Conservation (phyloP, 257 asterid genomes). For the Dorcoceras hygrometricum region DNA sequence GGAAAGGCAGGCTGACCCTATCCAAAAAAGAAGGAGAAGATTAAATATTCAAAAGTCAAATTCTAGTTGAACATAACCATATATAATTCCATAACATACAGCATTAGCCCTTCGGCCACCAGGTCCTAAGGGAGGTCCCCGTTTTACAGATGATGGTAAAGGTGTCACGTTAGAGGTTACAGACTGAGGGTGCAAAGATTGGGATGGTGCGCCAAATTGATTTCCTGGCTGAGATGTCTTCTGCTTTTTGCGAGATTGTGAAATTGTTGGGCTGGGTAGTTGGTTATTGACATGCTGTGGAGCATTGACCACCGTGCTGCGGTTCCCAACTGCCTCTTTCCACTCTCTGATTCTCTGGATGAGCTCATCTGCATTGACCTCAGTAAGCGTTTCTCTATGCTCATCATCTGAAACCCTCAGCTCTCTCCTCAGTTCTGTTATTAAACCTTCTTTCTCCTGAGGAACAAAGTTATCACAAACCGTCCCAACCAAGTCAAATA, state of each 20-base stretch:
- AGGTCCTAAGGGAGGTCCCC: slow-evolving; percentile 58
- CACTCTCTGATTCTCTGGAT: slow-evolving; percentile 91
- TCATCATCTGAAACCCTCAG: slow-evolving; percentile 97
- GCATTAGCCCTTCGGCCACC: slow-evolving; percentile 58
- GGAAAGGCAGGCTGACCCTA: slow-evolving; percentile 53
- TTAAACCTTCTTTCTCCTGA: slow-evolving; percentile 95
- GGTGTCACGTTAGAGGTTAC: slow-evolving; percentile 44
- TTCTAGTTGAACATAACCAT: background rate
- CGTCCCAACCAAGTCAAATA: slow-evolving; percentile 17
- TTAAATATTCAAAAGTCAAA: slow-evolving; percentile 11
- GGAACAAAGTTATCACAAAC: slow-evolving; percentile 18
- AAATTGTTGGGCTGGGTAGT: slow-evolving; percentile 63
- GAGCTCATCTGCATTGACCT: slow-evolving; percentile 85
- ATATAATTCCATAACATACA: slow-evolving; percentile 35
- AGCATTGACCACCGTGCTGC: slow-evolving; percentile 31
- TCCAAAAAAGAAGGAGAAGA: slow-evolving; percentile 22
- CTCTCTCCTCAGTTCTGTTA: slow-evolving; percentile 94
- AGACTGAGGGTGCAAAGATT: slow-evolving; percentile 46
- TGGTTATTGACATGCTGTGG: slow-evolving; percentile 61
- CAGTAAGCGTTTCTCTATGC: slow-evolving; percentile 78
- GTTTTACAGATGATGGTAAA: slow-evolving; percentile 40
- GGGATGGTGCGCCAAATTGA: slow-evolving; percentile 49
- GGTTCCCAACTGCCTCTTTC: slow-evolving; percentile 83
- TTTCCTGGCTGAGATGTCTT: slow-evolving; percentile 52
- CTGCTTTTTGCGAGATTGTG: slow-evolving; percentile 78